Evolutionary conservation across 768 basidiomycete genomes (phyloP), one percentile per base, ranked within the genome.

Genomic region (Rhodotorula paludigena): DNA sequence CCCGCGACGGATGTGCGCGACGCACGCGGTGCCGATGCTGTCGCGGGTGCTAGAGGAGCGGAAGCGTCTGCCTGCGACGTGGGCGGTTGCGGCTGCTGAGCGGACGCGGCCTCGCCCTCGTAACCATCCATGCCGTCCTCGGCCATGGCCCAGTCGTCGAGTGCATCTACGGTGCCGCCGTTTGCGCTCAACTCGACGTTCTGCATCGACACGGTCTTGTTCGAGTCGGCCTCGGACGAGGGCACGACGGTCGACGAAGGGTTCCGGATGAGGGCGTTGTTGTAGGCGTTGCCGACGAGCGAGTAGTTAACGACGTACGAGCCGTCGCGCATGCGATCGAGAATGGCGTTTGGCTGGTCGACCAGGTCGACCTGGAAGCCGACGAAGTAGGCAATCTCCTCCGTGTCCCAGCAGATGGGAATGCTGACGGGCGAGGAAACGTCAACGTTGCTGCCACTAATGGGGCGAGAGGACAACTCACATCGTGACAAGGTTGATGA

Each of bases 341-440:
- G 79, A 66, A 96, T 92, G 5, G 85, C 85, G 74, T 86, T 86
- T 6, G 91, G 92, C 79, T 93, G 91, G 75, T 88, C 85, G n/a
- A 86, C 86, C 52, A 99, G 81, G 78, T 97, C 91, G 60, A 96
- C 89, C 79, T 99, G 92, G 82, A 99, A 98, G 2, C 96, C 96
- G 60, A 99, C 87, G 74, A 89, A 88, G 77, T 89, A 96, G 15
- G 85, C 86, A 51, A 89, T 83, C 54, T 94, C 88, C 57, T 86
- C 85, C 41, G 82, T 82, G 68, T 86, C 87, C 72, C 88, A 91
- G 0, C 82, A 78, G 66, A 97, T 84, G 16, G 96, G 94, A 49
- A 98, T 89, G 75, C 97, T 84, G 32, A n/a, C n/a, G n/a, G n/a
- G n/a, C 8, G 33, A 2, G 35, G 32, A 32, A 5, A n/a, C 7